Evolutionary conservation across 495 filamentous ascomycete genomes (phyloP), one percentile per base, ranked within the genome.

Genomic region (Amorphotheca resinae): DNA sequence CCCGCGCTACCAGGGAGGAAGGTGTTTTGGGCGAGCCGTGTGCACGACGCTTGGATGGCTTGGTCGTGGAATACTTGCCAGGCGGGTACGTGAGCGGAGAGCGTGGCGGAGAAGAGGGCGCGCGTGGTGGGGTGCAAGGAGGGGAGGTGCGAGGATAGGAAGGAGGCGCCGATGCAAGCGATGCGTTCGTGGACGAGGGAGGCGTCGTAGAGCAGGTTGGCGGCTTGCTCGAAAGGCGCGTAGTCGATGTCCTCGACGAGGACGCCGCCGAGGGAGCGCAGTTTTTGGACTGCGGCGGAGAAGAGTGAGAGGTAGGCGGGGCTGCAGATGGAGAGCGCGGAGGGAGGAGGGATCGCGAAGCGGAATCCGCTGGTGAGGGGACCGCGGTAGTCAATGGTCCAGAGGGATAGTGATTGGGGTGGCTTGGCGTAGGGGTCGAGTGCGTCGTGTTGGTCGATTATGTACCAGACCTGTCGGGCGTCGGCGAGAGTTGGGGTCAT

Each of bases 121-220:
- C 62, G 54, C 38, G 69, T 77, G 26, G 72, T 69, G 0, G 75
- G 74, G 50, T 79, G 75, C 3, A 79, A 56, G 14, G 43, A 41
- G 32, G 46, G 43, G 25, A 52, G 33, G 33, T 56, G 46, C 9
- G 36, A 15, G 12, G 40, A 4, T 0, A 56, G 28, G 41, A 52
- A 56, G 4, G 49, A 45, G 18, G 52, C 20, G 2, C 49, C 49
- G 20, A 56, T 52, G 9, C 18, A 47, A 4, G 53, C 49, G 15
- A 79, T 62, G n/a, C 74, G 66, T 53, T 79, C 74, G 34, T 66
- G 69, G 15, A 79, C 70, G 9, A 79, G 63, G 1, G 68, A 63
- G 7, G 70, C 72, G 28, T 75, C 64, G 57, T 79, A 79, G 14
- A 79, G 60, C 2, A 79, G 62, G 42, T 68, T 63, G 4, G 70